Percentiles rank a stretch among this genome's conserved stretches.
Conservation (phyloP, 495 filamentous ascomycete species). For the Parachaetomium inaequale region DNA sequence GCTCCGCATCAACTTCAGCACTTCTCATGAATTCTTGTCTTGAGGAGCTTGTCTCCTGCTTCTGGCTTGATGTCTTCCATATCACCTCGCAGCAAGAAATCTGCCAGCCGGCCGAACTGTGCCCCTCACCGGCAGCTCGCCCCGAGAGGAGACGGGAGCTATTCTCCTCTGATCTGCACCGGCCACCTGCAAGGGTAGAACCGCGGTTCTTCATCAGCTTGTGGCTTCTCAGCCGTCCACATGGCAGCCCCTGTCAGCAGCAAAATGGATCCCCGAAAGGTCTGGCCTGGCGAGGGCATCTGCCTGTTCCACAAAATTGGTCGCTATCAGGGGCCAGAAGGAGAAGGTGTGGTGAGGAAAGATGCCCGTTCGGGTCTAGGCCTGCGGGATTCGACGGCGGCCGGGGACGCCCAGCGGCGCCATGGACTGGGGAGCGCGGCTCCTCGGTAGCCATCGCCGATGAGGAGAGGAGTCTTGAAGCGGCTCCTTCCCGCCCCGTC, state of each 20-base stretch:
- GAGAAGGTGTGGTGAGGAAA: not conserved
- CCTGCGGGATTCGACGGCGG: not conserved
- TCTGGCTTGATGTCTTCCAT: not conserved
- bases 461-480: no score
- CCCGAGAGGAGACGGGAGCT: not conserved
- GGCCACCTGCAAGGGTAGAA: not conserved
- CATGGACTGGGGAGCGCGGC: no score
- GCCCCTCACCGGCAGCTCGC: not conserved
- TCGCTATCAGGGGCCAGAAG: not conserved
- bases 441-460: no score
- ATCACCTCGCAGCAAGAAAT: not conserved
- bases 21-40: no score
- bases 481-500: no score
- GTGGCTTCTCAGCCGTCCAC: not conserved
- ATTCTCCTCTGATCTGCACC: not conserved
- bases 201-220: not conserved
- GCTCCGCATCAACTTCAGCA: no score
- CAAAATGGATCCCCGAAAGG: not conserved
- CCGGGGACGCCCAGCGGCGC: not conserved
- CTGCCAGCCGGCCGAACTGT: not conserved
- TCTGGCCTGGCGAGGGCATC: no score
- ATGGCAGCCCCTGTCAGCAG: not conserved
- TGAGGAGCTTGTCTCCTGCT: no score
- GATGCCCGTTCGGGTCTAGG: conserved; percentile 3
- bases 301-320: not conserved